phyloP scores from a whole-genome alignment of 2,329 filamentous ascomycete species.

The Pseudopyricularia cyperi region DNA sequence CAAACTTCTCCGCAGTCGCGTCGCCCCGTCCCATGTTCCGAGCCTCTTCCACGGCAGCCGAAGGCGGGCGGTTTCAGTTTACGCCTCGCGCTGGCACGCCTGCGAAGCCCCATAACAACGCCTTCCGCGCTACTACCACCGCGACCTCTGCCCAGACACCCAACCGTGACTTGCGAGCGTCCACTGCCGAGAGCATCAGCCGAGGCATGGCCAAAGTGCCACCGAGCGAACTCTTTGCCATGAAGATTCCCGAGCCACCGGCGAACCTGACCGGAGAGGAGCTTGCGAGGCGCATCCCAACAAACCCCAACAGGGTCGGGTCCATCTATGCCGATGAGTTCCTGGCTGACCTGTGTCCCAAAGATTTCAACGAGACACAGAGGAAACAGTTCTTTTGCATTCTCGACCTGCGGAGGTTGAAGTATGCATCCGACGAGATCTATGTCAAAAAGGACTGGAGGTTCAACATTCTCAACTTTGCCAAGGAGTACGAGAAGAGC shows the following conservation, averaged over 20 bases:
- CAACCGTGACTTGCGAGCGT: constrained; percentile 27
- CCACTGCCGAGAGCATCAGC: constrained; percentile 31
- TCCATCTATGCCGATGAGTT: constrained; percentile 50
- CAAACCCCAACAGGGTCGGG: constrained; percentile 34
- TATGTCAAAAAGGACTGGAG: constrained; percentile 50
- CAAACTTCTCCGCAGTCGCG: constrained; percentile 15
- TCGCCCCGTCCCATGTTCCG: constrained; percentile 21
- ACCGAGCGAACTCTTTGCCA: constrained; percentile 39
- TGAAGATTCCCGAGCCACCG: constrained; percentile 46
- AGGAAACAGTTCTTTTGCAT: constrained; percentile 51
- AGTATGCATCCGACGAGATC: constrained; percentile 48
- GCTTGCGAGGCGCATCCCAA: constrained; percentile 38
- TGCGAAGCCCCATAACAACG: constrained; percentile 29
- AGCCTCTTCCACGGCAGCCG: constrained; percentile 13
- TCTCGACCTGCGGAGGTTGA: constrained; percentile 46
- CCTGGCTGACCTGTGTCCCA: constrained; percentile 41
- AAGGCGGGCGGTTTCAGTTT: constrained; percentile 20
- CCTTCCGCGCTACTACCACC: constrained; percentile 23
- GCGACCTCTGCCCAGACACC: constrained; percentile 21
- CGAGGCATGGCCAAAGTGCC: constrained; percentile 35
- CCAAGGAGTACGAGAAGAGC: constrained; percentile 52
- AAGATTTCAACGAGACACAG: constrained; percentile 44
- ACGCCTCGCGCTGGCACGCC: constrained; percentile 28
- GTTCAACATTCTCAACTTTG: constrained; percentile 48
- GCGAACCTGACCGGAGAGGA: constrained; percentile 41